A percentile compares a stretch with the other conserved stretches of the same genome.
Evolutionary conservation across 1,284 basidiomycete species (phyloP).

Genomic region (Ustilago esculenta): DNA sequence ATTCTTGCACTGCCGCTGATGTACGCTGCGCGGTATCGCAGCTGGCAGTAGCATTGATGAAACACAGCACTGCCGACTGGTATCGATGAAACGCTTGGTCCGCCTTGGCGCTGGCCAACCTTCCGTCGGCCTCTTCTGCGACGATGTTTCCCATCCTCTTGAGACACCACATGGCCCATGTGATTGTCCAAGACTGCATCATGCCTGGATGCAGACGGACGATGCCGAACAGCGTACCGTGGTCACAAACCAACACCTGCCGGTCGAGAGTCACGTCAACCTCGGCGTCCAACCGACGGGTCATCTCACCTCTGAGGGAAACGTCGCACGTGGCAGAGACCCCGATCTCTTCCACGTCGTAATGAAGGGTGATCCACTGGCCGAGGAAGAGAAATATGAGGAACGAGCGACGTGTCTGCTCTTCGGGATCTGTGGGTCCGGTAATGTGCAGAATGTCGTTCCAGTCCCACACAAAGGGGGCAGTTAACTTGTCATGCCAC

Average conservation of each 20-base stretch:
- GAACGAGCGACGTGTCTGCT: constrained; percentile 25
- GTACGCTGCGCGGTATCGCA: constrained; percentile 27
- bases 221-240: constrained; percentile 35
- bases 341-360: constrained; percentile 27
- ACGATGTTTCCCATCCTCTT: constrained; percentile 18
- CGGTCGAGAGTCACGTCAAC: constrained; percentile 21
- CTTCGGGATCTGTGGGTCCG: constrained; percentile 21
- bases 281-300: constrained; percentile 9
- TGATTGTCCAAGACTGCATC: constrained; percentile 42
- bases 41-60: constrained; percentile 28
- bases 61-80: constrained; percentile 30
- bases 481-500: constrained; percentile 18
- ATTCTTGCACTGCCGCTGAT: constrained; percentile 21
- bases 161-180: constrained; percentile 29
- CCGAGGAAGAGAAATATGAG: constrained; percentile 34
- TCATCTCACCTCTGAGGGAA: background rate
- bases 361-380: constrained; percentile 23
- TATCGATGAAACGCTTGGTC: constrained; percentile 24
- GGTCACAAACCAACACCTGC: constrained; percentile 35
- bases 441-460: constrained; percentile 43
- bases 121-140: constrained; percentile 6
- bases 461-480: constrained; percentile 29
- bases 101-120: constrained; percentile 31
- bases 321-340: constrained; percentile 1
- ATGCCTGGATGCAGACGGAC: constrained; percentile 31